A percentile compares a stretch with the other conserved stretches of the same genome.
Conservation (phyloP, 2,329 filamentous ascomycete species). For the Alternaria angustiovoidea region DNA sequence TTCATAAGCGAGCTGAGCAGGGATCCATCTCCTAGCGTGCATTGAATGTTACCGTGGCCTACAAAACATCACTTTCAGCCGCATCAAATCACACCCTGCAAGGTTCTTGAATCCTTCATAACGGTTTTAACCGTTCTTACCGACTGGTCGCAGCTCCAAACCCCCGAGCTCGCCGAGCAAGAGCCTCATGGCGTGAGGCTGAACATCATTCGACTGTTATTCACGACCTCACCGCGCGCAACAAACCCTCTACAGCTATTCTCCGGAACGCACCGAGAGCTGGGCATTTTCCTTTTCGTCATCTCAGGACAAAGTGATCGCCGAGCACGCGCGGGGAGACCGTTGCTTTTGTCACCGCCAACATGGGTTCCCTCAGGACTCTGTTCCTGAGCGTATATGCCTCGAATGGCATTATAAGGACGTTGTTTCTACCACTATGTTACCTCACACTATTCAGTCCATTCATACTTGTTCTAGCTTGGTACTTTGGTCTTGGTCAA, state of each 20-base stretch:
- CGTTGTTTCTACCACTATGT: constrained; percentile 46
- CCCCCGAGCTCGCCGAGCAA: constrained; percentile 11
- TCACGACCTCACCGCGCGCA: constrained; percentile 6
- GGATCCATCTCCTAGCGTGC: constrained; percentile 10
- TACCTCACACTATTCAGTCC: constrained; percentile 43
- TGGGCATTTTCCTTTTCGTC: constrained; percentile 13
- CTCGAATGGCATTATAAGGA: constrained; percentile 44
- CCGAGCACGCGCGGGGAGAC: constrained; percentile 8
- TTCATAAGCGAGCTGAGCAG: constrained; percentile 18
- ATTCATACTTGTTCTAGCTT: constrained; percentile 34
- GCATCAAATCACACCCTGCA: constrained; percentile 18
- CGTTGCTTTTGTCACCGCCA: constrained; percentile 16
- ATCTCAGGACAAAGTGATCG: constrained; percentile 11
- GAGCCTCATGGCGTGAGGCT: constrained; percentile 20
- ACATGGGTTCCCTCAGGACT: constrained; percentile 44
- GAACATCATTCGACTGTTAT: constrained; percentile 11
- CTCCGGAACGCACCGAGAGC: constrained; percentile 1
- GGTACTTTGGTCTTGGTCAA: constrained; percentile 35
- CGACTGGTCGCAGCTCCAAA: neutral
- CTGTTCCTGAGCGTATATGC: constrained; percentile 46
- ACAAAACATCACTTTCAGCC: constrained; percentile 16
- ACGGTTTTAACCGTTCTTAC: constrained; percentile 1
- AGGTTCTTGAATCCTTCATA: constrained; percentile 7
- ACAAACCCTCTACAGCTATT: constrained; percentile 7
- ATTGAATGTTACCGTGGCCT: constrained; percentile 18